Evolutionary conservation across 2,329 filamentous ascomycete species (phyloP), one percentile per base, ranked within the genome.

Genomic region (Spiromastix sp.): DNA sequence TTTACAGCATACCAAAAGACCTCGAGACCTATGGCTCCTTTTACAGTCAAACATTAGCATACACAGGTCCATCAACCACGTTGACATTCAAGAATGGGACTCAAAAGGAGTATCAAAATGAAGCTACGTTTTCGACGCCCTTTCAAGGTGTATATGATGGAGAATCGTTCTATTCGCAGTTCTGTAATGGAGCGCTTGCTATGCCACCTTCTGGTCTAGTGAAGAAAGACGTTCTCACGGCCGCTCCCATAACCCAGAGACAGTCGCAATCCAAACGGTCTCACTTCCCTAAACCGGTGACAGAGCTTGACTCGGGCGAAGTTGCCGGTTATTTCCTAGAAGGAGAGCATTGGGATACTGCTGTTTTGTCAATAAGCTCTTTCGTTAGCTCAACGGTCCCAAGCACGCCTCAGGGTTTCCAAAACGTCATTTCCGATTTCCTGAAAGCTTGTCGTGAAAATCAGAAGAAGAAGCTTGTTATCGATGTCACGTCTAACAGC

Each of bases 401-500:
- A 37, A 35, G 43, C 46, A 2, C 17, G 6, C 11, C 9, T 7
- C n/a, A 34, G 9, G 47, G 51, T 4, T 68, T 63, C 38, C 59
- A 61, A 34, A 47, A 56, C 32, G 45, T 54, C 0, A 54, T 66
- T 38, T 48, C 61, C 5, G 40, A 56, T 5, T 69, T 77, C 44
- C 59, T 78, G 11, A 54, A 60, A 0, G 55, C 60, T 26, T 65
- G 65, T 9, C 63, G 65, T 27, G 42, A 51, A 2, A 58, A 59
- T 2, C 62, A 65, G 2, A 77, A 76, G 49, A 71, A 61, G n/a
- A 77, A 72, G 50, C 60, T 83, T 4, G 63, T 83, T 19, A 70
- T 83, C 39, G 79, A 83, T 42, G 48, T 82, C 5, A 67, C 71
- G 3, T 64, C 60, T 2, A 84, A 83, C 43, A 62, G 61, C 0